Evolutionary conservation across 73 alveolate species (phyloP), one percentile per base, ranked within the genome.

Genomic region (Halteria grandinella): DNA sequence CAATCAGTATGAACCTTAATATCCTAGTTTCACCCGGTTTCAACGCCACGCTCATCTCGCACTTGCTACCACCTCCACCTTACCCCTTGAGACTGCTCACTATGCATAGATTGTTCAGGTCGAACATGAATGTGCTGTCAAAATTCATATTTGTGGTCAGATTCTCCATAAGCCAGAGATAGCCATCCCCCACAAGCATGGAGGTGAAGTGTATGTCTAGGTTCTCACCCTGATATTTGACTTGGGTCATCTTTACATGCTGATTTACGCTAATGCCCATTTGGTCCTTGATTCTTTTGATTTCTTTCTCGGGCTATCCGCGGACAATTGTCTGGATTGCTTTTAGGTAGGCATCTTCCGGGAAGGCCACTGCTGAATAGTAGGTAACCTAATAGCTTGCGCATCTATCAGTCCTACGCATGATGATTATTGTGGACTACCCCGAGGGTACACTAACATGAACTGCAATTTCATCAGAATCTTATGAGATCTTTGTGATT

Each of bases 101-200:
- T 21, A 49, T 62, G 17, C 20, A 1, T 12, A 77, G 8, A 40
- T 77, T 77, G 25, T 52, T 77, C 25, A 77, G 45, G 14, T 59
- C 78, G 27, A 77, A 77, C 10, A 31, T 31, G 64, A 77, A 77
- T 48, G 39, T 77, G 23, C 72, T 81, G 18, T 77, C 69, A 33
- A 77, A 77, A 1, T 8, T 1, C 1, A 75, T 80, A 8, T 62
- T 37, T 3, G 20, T 45, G 0, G 85, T 29, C 24, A 31, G 10
- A 43, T 83, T 83, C 32, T 83, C 88, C 28, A 66, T 73, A 1
- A 28, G 34, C 77, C 85, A 83, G 29, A 83, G 24, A 31, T 83
- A 83, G 4, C 92, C 92, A 23, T 20, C 40, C 2, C 87, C 77
- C 58, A 58, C 78, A 18, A 57, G 79, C 37, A 73, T n/a, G 14